Evolutionary conservation across 176 grass and related monocot species (phyloP).

Genomic region (Oryza brachyantha): DNA sequence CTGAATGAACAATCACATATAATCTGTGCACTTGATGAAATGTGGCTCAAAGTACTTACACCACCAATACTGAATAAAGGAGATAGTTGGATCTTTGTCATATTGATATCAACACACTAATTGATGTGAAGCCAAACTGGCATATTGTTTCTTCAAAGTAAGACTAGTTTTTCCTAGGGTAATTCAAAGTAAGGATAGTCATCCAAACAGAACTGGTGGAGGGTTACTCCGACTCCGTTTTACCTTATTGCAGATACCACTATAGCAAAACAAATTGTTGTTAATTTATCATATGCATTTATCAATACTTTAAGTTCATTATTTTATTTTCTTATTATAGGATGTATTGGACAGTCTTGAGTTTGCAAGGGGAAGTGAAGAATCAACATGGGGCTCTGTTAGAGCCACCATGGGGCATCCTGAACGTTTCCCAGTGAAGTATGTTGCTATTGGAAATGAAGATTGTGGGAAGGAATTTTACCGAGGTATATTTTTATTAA

Average conservation of each 20-base stretch:
- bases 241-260: background rate
- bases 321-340: slow-evolving; percentile 23
- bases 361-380: slow-evolving; percentile 74
- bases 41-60: too few species aligned
- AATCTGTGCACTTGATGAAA: too few species aligned
- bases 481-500: slow-evolving; percentile 37
- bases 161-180: too few species aligned
- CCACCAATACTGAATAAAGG: too few species aligned
- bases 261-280: background rate
- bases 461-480: slow-evolving; percentile 53
- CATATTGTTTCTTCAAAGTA: too few species aligned
- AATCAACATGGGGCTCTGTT: too few species aligned
- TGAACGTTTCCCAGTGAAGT: slow-evolving; percentile 58
- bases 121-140: too few species aligned
- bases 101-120: too few species aligned
- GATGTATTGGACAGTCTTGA: slow-evolving; percentile 69
- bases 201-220: background rate
- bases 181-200: background rate
- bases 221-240: background rate
- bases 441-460: slow-evolving; percentile 74
- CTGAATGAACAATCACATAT: too few species aligned
- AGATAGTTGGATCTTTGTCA: too few species aligned
- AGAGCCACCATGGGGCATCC: slow-evolving; percentile 70
- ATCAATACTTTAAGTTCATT: background rate
- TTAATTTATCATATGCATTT: too few species aligned